phyloP scores from a whole-genome alignment of 169 alveolate genomes.

The Cryptosporidium parvum region DNA sequence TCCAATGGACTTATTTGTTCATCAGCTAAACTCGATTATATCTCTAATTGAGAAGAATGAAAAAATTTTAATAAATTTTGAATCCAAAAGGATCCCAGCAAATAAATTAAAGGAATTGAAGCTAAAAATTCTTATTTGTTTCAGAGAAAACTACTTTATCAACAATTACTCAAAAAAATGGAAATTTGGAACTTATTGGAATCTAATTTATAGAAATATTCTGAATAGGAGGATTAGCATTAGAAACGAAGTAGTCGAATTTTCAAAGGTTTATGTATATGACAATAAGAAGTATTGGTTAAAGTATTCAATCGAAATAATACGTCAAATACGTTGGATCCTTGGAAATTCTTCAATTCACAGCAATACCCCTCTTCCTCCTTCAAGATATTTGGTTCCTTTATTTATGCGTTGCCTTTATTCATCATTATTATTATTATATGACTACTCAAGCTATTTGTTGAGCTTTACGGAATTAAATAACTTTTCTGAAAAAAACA shows the following conservation, averaged over 20 bases:
- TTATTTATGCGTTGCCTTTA: conserved; percentile 66
- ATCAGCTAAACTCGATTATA: conserved; percentile 46
- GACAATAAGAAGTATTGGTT: conserved; percentile 58
- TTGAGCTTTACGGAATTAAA: conserved; percentile 15
- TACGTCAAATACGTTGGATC: conserved; percentile 72
- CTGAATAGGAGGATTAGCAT: conserved; percentile 56
- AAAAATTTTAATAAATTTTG: conserved; percentile 5
- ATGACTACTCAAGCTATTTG: conserved; percentile 45
- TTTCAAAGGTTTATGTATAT: conserved; percentile 61
- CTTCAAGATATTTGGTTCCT: conserved; percentile 65
- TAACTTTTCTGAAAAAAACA: neutral
- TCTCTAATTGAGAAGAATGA: conserved; percentile 34
- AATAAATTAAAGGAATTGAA: neutral
- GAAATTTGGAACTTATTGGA: conserved; percentile 74
- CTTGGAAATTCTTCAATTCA: conserved; percentile 61
- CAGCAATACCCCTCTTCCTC: conserved; percentile 46
- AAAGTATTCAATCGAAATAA: conserved; percentile 64
- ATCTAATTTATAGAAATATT: conserved; percentile 61
- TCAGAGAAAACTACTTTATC: conserved; percentile 24
- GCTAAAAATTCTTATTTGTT: conserved; percentile 19
- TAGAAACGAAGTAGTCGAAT: conserved; percentile 57
- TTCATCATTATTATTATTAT: conserved; percentile 34
- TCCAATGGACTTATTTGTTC: conserved; percentile 61
- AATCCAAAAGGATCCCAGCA: neutral
- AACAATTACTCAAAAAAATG: conserved; percentile 61